Evolutionary conservation across 176 grass and related monocot genomes (phyloP), one percentile per base, ranked within the genome.

Genomic region (Thalia dealbata): DNA sequence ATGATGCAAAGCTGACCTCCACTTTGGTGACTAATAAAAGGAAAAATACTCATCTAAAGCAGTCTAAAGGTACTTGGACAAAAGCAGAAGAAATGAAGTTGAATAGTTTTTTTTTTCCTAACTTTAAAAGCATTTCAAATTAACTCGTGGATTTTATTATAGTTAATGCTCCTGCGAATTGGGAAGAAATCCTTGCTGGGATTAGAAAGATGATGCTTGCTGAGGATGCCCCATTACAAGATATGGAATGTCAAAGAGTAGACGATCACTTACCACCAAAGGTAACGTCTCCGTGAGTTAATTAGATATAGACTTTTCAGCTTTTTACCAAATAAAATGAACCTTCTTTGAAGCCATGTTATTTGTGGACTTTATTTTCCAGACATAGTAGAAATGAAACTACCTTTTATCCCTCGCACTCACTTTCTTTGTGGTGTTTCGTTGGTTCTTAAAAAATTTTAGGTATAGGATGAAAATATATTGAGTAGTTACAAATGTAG

Each of bases 121-220:
- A 44, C 41, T 72, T 26, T 48, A 28, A 16, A 32, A 22, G 19
- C 14, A n/a, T 23, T 54, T 38, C 9, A 56, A 58, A 2, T 30
- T 55, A 50, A 42, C 23, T 56, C 7, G 6, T 35, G 6, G 18
- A 23, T 54, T 54, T 55, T 25, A 9, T 4, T 78, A 80, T 76
- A 90, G 87, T 45, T 52, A 75, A 26, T 42, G 64, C 89, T 71
- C 89, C 89, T 60, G 82, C 82, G 78, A 90, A 96, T 65, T 92
- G 92, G 89, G 87, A 86, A 79, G 55, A 76, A 72, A 16, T 90
- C 81, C 86, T 96, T 80, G 70, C 51, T 77, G 92, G 92, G 52
- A 96, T 96, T 72, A 96, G 83, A 78, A 86, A 78, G 79, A 96
- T 96, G 77, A 85, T 84, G 64, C 78, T 78, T 68, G 91, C 86